Evolutionary conservation across 345 rosid genomes (phyloP).

Genomic region (Pistacia integerrima): DNA sequence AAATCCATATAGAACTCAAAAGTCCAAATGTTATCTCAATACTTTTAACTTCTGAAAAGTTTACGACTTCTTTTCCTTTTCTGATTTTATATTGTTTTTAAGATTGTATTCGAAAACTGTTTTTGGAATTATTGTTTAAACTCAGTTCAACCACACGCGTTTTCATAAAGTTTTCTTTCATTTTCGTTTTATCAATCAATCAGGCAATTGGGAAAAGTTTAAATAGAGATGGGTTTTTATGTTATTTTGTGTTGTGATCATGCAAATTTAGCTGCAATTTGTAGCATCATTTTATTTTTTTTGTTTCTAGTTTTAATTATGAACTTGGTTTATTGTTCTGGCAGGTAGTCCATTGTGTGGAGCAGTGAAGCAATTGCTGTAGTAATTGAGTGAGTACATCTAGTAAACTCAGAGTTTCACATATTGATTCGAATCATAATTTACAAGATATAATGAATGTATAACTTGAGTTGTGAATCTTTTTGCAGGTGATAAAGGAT

Average conservation of each 20-base stretch:
- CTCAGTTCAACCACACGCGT: background rate
- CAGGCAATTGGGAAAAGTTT: background rate
- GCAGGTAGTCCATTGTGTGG: slow-evolving; percentile 17
- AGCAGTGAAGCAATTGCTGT: background rate
- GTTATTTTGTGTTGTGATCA: background rate
- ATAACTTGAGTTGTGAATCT: slow-evolving; percentile 3
- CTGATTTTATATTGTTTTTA: too few relatives aligned
- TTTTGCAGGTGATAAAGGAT: slow-evolving; percentile 32
- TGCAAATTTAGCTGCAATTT: background rate
- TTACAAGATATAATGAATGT: background rate
- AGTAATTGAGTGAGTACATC: background rate
- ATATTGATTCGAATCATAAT: background rate
- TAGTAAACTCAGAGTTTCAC: background rate
- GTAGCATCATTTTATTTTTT: background rate
- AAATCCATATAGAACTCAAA: too few relatives aligned
- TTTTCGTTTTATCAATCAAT: background rate
- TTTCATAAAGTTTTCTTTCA: background rate
- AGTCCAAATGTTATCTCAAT: too few relatives aligned
- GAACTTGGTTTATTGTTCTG: background rate
- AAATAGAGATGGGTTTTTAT: background rate
- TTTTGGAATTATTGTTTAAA: too few relatives aligned
- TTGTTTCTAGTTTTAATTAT: background rate
- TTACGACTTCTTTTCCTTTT: too few relatives aligned
- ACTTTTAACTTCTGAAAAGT: too few relatives aligned
- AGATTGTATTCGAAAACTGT: too few relatives aligned